Evolutionary conservation across 345 rosid genomes (phyloP), one percentile per base, ranked within the genome.

Genomic region (Laguncularia racemosa): DNA sequence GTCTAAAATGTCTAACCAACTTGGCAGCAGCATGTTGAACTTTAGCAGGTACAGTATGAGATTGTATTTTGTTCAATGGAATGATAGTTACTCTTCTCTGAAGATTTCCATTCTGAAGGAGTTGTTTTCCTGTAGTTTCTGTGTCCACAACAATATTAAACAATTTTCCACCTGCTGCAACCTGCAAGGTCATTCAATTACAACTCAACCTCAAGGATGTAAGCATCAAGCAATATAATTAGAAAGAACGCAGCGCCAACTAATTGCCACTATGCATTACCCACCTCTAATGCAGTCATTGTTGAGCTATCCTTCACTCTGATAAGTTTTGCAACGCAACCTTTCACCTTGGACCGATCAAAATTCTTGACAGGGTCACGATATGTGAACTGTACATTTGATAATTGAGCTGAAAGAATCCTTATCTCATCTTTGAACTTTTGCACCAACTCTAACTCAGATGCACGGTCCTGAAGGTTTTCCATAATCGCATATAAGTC

Each of bases 281-380:
- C 59, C 50, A 93, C 99, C 95, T 93, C 99, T 70, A 93, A 79
- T 33, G 99, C 99, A 67, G 81, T 87, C 96, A 87, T 78, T 44
- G 99, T 59, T 23, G 82, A 69, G 67, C 80, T 71, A 69, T 93
- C 90, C 71, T 84, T 93, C 57, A 93, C 97, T 73, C 82, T 78
- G 66, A 93, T 78, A 61, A 89, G 88, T 70, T 78, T 89, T 72
- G 99, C 95, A 45, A 93, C 92, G 65, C 87, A 97, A 40, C 99
- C 99, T 75, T 93, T 93, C 71, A 93, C 99, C 78, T 81, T 89
- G 46, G 90, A 82, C 71, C 92, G 77, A 56, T 93, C 96, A 74
- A 93, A 93, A 65, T 85, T 81, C 67, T 73, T 93, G 50, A 67
- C 75, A 48, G 97, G 99, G 77, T 93, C 99, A 13, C 85, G 76